These are phyloP conservation scores for Pseudonitzschia multistriata DNA, from an alignment of 108 stramenopile species.

Conservation along the genomic window DNA sequence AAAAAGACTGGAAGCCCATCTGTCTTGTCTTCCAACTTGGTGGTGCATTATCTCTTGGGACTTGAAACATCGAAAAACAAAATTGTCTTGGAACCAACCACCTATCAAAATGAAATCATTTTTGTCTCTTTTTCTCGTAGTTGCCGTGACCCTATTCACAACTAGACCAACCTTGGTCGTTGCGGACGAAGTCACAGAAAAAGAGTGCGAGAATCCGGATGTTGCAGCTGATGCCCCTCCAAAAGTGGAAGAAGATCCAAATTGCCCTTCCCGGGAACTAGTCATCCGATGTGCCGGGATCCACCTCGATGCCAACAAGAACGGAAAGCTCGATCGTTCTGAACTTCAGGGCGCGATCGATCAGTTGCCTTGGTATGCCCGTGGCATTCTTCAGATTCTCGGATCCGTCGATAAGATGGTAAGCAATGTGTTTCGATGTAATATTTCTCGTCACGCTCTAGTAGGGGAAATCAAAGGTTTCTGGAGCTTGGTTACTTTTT, in stretches of 20 bases:
- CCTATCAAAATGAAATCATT: too few species aligned
- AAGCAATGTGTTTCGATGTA: too few species aligned
- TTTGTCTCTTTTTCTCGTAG: too few species aligned
- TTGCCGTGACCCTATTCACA: too few species aligned
- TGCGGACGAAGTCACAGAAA: too few species aligned
- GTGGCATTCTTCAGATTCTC: constrained; percentile 49
- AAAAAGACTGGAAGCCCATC: too few species aligned
- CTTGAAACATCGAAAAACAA: too few species aligned
- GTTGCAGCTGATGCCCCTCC: not conserved
- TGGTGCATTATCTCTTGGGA: too few species aligned
- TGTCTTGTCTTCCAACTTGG: too few species aligned
- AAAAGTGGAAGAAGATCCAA: constrained; percentile 44
- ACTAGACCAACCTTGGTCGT: too few species aligned
- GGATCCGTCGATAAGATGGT: constrained; percentile 54
- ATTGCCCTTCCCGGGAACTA: constrained; percentile 69
- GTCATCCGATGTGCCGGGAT: constrained; percentile 77
- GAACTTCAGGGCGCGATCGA: constrained; percentile 75
- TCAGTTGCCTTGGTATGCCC: constrained; percentile 54
- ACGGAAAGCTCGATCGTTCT: constrained; percentile 63
- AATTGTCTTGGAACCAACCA: too few species aligned
- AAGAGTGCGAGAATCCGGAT: constrained; percentile 26
- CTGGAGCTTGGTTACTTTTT: not conserved
- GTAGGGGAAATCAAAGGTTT: constrained; percentile 40
- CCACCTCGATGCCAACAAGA: constrained; percentile 73
- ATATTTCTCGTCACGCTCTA: too few species aligned